phyloP scores from a whole-genome alignment of 129 eudicot species.

The Artemisia tridentata region DNA sequence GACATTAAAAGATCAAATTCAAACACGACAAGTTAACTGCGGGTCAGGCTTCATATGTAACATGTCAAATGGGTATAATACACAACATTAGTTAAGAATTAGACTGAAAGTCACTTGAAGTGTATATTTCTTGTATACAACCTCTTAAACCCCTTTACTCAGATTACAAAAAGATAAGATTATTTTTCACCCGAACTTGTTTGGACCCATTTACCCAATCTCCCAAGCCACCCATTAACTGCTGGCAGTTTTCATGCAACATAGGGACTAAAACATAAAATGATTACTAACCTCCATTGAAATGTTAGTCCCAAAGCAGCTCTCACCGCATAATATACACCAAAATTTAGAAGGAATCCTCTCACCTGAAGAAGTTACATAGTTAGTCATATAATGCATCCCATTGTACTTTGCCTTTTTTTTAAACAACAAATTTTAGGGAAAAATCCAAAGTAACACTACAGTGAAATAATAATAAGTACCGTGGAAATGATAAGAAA shows the following conservation, averaged over 20 bases:
- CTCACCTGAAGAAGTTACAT: constrained; percentile 55
- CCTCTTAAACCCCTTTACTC: not conserved
- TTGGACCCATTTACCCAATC: not conserved
- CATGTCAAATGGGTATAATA: not conserved
- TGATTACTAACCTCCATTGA: constrained; percentile 72
- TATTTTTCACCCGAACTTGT: not conserved
- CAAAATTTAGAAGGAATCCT: constrained; percentile 95
- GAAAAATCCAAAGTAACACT: not conserved
- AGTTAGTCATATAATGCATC: not conserved
- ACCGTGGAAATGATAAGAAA: constrained; percentile 98
- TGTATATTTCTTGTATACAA: not conserved
- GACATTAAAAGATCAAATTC: not conserved
- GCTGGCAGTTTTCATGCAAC: not conserved
- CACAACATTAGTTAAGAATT: too few species aligned
- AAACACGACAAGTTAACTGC: not conserved
- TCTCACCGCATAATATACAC: constrained; percentile 96
- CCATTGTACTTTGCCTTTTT: too few species aligned
- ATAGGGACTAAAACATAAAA: constrained; percentile 5
- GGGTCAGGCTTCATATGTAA: not conserved
- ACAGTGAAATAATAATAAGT: constrained; percentile 17
- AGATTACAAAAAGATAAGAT: not conserved
- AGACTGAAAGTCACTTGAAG: too few species aligned
- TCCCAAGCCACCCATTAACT: not conserved
- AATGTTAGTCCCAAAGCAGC: constrained; percentile 87
- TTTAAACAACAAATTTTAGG: too few species aligned